Conservation (phyloP, 2,329 filamentous ascomycete species). For the Emmonsia crescens region DNA sequence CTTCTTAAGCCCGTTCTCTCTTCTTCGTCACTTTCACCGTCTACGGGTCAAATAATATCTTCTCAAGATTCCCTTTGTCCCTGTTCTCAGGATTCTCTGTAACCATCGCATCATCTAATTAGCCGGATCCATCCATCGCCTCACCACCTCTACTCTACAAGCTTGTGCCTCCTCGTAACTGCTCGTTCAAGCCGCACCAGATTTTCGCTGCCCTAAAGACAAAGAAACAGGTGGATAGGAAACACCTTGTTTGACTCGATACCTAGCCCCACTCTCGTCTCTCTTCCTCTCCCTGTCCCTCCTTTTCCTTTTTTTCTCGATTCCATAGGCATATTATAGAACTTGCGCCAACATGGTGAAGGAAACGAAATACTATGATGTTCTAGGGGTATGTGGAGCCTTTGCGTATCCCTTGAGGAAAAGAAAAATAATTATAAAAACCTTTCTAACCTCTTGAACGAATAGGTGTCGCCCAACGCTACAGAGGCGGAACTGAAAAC, state of each 20-base stretch:
- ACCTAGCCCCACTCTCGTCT: not conserved
- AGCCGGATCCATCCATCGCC: not conserved
- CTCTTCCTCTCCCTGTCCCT: conserved; percentile 9
- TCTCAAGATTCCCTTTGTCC: not conserved
- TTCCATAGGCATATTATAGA: conserved; percentile 10
- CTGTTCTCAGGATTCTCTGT: not conserved
- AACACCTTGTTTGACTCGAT: not conserved
- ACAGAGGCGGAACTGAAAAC: conserved; percentile 84
- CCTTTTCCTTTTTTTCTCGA: conserved; percentile 12
- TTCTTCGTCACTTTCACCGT: not conserved
- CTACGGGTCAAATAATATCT: not conserved
- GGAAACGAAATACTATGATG: conserved; percentile 40
- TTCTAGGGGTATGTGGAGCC: conserved; percentile 34
- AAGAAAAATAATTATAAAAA: not conserved
- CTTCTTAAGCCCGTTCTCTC: not conserved
- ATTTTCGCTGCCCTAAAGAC: not conserved
- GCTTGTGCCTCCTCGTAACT: not conserved
- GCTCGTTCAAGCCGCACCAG: not conserved
- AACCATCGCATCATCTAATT: not conserved
- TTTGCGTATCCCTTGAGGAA: not conserved
- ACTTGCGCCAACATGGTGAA: conserved; percentile 37
- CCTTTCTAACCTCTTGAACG: not conserved
- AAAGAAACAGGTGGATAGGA: not conserved
- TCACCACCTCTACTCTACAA: not conserved
- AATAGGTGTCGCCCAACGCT: conserved; percentile 63